These are phyloP conservation scores for Euphorbia pulcherrima DNA, from an alignment of 345 rosid genomes.

Conservation along the genomic window DNA sequence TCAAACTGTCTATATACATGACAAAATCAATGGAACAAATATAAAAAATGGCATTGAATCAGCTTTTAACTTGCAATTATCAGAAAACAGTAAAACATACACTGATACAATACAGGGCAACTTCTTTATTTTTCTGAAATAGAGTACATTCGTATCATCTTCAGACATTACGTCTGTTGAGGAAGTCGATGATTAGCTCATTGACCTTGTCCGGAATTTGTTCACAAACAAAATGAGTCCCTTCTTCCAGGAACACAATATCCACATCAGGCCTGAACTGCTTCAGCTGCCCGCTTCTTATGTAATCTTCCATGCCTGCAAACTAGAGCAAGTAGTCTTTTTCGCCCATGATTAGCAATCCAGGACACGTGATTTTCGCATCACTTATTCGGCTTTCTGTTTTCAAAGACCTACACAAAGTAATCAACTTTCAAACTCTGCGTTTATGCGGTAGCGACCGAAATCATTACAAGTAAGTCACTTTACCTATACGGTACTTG, in stretches of 20 bases:
- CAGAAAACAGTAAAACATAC: no score
- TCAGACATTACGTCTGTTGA: constrained; percentile 1
- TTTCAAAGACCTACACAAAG: constrained; percentile 9
- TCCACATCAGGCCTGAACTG: constrained; percentile 26
- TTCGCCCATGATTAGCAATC: constrained; percentile 27
- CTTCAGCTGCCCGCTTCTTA: constrained; percentile 22
- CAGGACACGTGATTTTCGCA: constrained; percentile 20
- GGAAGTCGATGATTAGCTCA: constrained; percentile 16
- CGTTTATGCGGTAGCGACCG: no score
- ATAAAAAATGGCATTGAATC: no score
- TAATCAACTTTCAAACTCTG: no score
- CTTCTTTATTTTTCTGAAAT: not conserved
- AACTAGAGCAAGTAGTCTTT: constrained; percentile 27
- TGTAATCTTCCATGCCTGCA: constrained; percentile 28
- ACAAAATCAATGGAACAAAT: no score
- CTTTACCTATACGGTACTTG: constrained; percentile 30
- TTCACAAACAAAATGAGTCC: constrained; percentile 28
- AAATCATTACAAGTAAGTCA: no score
- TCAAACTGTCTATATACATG: no score
- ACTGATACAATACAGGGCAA: no score
- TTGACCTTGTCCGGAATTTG: constrained; percentile 18
- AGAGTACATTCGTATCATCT: not conserved
- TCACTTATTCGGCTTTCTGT: constrained; percentile 7
- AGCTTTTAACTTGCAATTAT: no score
- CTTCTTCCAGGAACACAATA: constrained; percentile 20